Percentiles rank a stretch among this genome's conserved stretches.
phyloP scores from a whole-genome alignment of 148 eudicot genomes.

The Camellia sinensis region DNA sequence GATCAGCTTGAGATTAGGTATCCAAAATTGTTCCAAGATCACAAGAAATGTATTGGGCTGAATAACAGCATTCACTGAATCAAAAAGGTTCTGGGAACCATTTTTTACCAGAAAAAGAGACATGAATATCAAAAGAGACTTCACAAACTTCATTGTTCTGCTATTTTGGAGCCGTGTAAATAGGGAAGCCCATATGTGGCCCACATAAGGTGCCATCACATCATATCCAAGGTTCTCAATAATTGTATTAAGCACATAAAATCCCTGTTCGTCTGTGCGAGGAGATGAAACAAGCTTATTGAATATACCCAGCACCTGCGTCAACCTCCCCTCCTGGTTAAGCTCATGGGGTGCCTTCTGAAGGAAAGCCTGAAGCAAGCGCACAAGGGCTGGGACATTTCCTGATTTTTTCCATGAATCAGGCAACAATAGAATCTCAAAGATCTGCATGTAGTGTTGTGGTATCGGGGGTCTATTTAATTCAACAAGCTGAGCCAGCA shows the following conservation, averaged over 20 bases:
- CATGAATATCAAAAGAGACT: conserved; percentile 71
- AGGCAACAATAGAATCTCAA: conserved; percentile 61
- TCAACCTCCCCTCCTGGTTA: conserved; percentile 56
- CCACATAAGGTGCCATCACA: conserved; percentile 51
- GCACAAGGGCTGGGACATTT: conserved; percentile 93
- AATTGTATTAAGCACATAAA: conserved; percentile 87
- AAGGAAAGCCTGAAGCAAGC: conserved; percentile 88
- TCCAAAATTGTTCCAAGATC: conserved; percentile 79
- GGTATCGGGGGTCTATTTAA: conserved; percentile 69
- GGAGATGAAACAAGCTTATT: conserved; percentile 56
- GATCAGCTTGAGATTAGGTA: conserved; percentile 77
- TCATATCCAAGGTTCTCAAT: conserved; percentile 73
- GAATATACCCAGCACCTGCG: conserved; percentile 67
- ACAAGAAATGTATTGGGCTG: conserved; percentile 56
- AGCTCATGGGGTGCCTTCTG: conserved; percentile 78
- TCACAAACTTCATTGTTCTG: conserved; percentile 58
- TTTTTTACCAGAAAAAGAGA: conserved; percentile 80
- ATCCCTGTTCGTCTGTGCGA: conserved; percentile 85
- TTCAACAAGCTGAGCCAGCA: conserved; percentile 89
- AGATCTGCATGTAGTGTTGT: conserved; percentile 68
- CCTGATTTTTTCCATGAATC: conserved; percentile 77
- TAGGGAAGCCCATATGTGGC: conserved; percentile 55
- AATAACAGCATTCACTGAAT: conserved; percentile 45
- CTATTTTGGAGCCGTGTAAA: conserved; percentile 62
- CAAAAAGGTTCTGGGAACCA: conserved; percentile 64